A percentile compares a stretch with the other conserved stretches of the same genome.
phyloP scores from a whole-genome alignment of 805 yeast genomes.

The Pichia ethanolica region DNA sequence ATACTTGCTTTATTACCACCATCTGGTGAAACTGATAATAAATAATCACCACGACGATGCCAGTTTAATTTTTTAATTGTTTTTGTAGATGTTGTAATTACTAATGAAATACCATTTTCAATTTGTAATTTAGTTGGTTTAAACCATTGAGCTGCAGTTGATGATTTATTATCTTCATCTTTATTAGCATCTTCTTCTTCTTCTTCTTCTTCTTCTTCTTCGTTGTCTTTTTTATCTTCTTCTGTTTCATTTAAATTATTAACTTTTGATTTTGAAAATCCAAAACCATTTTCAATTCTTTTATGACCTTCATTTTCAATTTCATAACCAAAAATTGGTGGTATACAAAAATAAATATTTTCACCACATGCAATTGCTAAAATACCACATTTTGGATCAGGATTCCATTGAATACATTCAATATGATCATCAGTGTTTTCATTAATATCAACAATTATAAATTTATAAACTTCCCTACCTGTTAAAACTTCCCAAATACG shows the following conservation, averaged over 20 bases:
- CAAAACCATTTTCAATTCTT: slow-evolving; percentile 85
- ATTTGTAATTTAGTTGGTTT: slow-evolving; percentile 63
- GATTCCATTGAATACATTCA: slow-evolving; percentile 86
- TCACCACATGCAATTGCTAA: slow-evolving; percentile 84
- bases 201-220: slow-evolving; percentile 27
- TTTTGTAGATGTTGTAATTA: slow-evolving; percentile 50
- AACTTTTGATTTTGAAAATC: slow-evolving; percentile 47
- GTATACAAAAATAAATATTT: slow-evolving; percentile 67
- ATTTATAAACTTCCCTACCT: slow-evolving; percentile 83
- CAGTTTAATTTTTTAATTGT: slow-evolving; percentile 79
- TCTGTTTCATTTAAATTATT: slow-evolving; percentile 22
- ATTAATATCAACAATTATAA: slow-evolving; percentile 38
- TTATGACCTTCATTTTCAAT: slow-evolving; percentile 75
- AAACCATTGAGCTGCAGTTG: slow-evolving; percentile 65
- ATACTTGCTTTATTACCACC: slow-evolving; percentile 76
- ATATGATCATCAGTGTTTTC: slow-evolving; percentile 66
- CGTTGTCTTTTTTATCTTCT: slow-evolving; percentile 35
- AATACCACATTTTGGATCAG: slow-evolving; percentile 64
- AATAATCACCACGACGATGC: slow-evolving; percentile 97
- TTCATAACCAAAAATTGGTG: slow-evolving; percentile 86
- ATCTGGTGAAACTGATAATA: slow-evolving; percentile 94
- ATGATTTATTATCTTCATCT: slow-evolving; percentile 13
- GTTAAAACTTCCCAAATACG: slow-evolving; percentile 95
- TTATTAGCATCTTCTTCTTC: slow-evolving; percentile 32
- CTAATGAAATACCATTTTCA: slow-evolving; percentile 60